These are phyloP conservation scores for Lachancea sp. DNA, from an alignment of 805 yeast species.

Conservation along the genomic window DNA sequence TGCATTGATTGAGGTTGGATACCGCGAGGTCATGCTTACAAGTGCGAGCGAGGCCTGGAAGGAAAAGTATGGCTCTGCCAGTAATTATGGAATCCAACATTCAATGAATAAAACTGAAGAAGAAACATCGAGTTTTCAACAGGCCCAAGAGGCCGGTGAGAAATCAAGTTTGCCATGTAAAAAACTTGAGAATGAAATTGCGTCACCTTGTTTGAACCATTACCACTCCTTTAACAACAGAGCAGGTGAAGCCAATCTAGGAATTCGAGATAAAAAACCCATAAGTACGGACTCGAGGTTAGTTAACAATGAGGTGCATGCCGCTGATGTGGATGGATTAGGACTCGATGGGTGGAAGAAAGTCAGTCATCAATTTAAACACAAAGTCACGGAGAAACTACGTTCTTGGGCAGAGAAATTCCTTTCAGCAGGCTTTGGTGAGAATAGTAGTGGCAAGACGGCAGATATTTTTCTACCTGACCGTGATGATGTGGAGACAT, in stretches of 20 bases:
- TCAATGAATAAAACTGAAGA: constrained; percentile 2
- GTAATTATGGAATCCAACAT: constrained; percentile 12
- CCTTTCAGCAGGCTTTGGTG: constrained; percentile 30
- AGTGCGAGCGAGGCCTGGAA: constrained; percentile 38
- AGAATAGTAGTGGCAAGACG: constrained; percentile 27
- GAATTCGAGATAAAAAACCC: constrained; percentile 76
- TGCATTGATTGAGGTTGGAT: constrained; percentile 69
- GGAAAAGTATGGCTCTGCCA: constrained; percentile 38
- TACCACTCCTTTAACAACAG: constrained; percentile 72
- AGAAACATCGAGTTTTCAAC: constrained; percentile 14
- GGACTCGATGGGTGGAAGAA: constrained; percentile 60
- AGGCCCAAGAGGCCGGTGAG: constrained; percentile 17
- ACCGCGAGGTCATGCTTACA: constrained; percentile 55
- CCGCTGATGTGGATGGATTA: constrained; percentile 66
- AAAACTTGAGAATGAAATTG: neutral
- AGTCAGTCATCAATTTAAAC: constrained; percentile 43
- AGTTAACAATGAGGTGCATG: constrained; percentile 57
- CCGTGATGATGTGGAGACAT: constrained; percentile 48
- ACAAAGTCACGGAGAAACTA: constrained; percentile 48
- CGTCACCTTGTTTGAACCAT: constrained; percentile 1
- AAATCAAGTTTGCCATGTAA: constrained; percentile 13
- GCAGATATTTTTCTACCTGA: constrained; percentile 45
- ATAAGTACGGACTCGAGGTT: constrained; percentile 79
- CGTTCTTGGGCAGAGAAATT: constrained; percentile 49
- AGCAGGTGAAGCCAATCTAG: constrained; percentile 82